These are phyloP conservation scores for Chaetoceros muelleri DNA, from an alignment of 108 stramenopile species.

Conservation along the genomic window DNA sequence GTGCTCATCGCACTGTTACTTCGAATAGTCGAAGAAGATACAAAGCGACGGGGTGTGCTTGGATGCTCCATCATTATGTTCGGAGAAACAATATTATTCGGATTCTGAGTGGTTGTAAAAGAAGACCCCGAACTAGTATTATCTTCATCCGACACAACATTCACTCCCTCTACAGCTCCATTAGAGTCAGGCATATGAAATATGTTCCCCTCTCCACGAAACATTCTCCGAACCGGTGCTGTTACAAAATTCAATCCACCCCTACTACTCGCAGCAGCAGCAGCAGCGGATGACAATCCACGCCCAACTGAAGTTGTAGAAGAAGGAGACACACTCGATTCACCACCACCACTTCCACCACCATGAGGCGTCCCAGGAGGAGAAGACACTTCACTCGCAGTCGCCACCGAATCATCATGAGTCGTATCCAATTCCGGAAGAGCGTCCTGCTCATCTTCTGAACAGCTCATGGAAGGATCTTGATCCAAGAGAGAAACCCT, in stretches of 20 bases:
- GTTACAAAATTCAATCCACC: conserved; percentile 6
- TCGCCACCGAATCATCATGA: conserved; percentile 20
- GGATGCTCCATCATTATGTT: neutral
- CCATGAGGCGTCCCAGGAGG: neutral
- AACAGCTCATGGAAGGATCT: conserved; percentile 21
- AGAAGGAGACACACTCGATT: neutral
- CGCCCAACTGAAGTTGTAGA: conserved; percentile 10
- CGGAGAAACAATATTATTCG: no score
- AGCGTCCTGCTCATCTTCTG: conserved; percentile 29
- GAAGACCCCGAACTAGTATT: neutral
- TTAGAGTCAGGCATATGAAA: no score
- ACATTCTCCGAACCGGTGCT: conserved; percentile 3
- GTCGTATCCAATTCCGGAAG: conserved; percentile 37
- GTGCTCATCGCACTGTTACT: neutral
- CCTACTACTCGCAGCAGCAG: neutral
- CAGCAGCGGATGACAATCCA: neutral
- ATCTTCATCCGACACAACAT: no score
- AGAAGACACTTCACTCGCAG: neutral
- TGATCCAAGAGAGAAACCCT: conserved; percentile 29
- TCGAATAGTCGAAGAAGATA: neutral
- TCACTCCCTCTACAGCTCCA: no score
- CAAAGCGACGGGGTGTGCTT: neutral
- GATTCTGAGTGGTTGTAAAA: no score
- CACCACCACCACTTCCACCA: no score
- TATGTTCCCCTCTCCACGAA: neutral